phyloP scores from a whole-genome alignment of 176 grass and related monocot genomes.

The Rhynchospora breviuscula region DNA sequence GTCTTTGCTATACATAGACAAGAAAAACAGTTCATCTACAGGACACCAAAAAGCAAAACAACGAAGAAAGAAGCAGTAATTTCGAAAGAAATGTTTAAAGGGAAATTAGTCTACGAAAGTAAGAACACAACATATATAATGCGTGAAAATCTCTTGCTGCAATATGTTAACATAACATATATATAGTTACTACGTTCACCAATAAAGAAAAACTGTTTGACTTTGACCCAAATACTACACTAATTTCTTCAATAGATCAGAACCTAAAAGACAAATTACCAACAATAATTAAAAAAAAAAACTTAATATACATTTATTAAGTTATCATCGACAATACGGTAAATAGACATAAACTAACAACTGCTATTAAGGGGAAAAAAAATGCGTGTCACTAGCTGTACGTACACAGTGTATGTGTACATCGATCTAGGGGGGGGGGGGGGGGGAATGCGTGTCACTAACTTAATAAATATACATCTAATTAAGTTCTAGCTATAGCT shows the following conservation, averaged over 20 bases:
- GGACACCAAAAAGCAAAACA: not conserved
- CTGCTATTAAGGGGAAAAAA: not conserved
- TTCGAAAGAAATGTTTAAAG: not conserved
- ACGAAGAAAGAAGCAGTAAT: not conserved
- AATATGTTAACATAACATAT: not conserved
- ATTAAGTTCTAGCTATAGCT: too few relatives aligned
- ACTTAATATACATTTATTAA: not conserved
- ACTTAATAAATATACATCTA: too few relatives aligned
- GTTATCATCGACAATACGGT: not conserved
- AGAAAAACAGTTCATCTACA: not conserved
- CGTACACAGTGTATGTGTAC: too few relatives aligned
- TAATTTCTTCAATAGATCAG: not conserved
- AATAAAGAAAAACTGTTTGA: not conserved
- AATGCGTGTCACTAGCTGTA: not conserved
- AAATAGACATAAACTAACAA: not conserved
- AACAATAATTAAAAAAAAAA: not conserved
- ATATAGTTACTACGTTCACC: not conserved
- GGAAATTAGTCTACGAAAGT: not conserved
- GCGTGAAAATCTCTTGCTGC: not conserved
- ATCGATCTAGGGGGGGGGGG: too few relatives aligned
- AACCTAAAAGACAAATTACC: not conserved
- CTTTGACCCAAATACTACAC: not conserved
- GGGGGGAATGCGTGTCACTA: too few relatives aligned
- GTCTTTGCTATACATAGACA: not conserved
- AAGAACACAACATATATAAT: not conserved